phyloP scores from a whole-genome alignment of 306 rosid genomes.

The Inga oerstediana region DNA sequence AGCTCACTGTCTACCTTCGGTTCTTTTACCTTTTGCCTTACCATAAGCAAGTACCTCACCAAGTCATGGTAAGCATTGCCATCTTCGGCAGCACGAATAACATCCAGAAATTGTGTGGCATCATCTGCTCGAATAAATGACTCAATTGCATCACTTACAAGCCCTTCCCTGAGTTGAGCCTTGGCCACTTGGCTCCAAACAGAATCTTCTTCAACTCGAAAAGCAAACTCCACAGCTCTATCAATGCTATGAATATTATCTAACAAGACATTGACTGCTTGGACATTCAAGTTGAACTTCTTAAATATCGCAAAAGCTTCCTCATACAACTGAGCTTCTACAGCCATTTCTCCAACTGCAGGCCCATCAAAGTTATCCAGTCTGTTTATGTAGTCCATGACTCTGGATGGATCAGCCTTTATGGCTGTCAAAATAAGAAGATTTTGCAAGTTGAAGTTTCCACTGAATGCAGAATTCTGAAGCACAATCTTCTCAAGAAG shows the following conservation, averaged over 20 bases:
- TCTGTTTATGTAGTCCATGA: conserved; percentile 96
- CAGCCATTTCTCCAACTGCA: conserved; percentile 97
- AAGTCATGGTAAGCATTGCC: conserved; percentile 87
- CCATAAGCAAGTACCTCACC: conserved; percentile 96
- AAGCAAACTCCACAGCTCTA: conserved; percentile 98
- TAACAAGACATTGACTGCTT: conserved; percentile 90
- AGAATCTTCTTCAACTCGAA: conserved; percentile 98
- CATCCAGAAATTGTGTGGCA: conserved; percentile 90
- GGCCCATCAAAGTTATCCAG: conserved; percentile 99
- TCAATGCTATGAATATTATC: conserved; percentile 89
- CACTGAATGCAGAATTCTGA: conserved; percentile 98
- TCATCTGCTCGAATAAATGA: conserved; percentile 98
- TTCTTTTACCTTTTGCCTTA: conserved; percentile 89
- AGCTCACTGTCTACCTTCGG: conserved; percentile 98
- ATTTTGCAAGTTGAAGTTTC: conserved; percentile 96
- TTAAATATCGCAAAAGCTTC: conserved; percentile 96
- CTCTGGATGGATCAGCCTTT: conserved; percentile 98
- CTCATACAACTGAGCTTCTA: conserved; percentile 91
- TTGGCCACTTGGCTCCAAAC: conserved; percentile 99
- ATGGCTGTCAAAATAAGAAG: conserved; percentile 96
- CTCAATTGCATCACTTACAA: conserved; percentile 96
- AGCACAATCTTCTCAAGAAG: conserved; percentile 99
- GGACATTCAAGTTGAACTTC: conserved; percentile 98
- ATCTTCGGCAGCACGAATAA: conserved; percentile 87
- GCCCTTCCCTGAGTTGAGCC: conserved; percentile 96